Conservation (phyloP, 179 eudicot species). For the Beta macrorhiza region DNA sequence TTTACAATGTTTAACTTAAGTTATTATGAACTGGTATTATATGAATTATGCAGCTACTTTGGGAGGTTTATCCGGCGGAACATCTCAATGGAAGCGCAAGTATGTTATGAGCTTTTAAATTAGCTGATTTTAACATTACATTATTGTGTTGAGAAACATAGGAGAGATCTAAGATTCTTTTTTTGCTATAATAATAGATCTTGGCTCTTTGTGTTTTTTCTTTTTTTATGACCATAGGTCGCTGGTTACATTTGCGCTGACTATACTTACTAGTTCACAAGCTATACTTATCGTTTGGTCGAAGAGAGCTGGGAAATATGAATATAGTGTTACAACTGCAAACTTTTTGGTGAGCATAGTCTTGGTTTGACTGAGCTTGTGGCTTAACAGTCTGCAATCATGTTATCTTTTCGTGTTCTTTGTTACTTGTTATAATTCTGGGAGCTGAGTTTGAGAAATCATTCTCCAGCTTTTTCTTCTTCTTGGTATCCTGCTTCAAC, state of each 20-base stretch:
- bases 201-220: neutral
- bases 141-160: neutral
- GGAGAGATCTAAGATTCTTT: neutral
- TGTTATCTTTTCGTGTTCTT: neutral
- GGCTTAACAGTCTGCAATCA: neutral
- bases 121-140: neutral
- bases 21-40: conserved; percentile 28
- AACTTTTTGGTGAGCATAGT: conserved; percentile 77
- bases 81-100: conserved; percentile 90
- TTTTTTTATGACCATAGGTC: conserved; percentile 48
- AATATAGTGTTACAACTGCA: conserved; percentile 96
- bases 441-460: neutral
- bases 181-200: neutral
- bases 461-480: neutral
- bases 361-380: neutral
- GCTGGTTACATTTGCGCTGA: conserved; percentile 77
- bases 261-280: conserved; percentile 94
- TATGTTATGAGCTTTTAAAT: conserved; percentile 33
- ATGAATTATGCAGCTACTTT: conserved; percentile 30
- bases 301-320: conserved; percentile 96
- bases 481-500: neutral
- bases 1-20: neutral
- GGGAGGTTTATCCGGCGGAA: conserved; percentile 47
- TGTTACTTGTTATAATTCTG: neutral
- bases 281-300: conserved; percentile 98